These are phyloP conservation scores for Kitagawia praeruptora DNA, from an alignment of 129 eudicot species.

Conservation along the genomic window DNA sequence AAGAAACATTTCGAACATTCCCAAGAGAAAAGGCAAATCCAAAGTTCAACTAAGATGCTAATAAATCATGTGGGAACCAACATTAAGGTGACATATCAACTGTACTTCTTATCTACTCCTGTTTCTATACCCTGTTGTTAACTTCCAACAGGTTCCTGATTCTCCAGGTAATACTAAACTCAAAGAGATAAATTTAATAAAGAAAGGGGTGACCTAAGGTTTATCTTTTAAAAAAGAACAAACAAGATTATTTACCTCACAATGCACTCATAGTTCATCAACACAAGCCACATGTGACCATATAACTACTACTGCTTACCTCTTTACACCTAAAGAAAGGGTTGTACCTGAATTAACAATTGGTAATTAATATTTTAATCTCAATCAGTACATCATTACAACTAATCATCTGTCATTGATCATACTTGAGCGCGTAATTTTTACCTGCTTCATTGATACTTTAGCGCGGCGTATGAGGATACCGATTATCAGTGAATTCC, in stretches of 20 bases:
- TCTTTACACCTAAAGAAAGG: not conserved
- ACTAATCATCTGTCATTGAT: not conserved
- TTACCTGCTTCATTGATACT: not conserved
- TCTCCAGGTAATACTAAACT: not conserved
- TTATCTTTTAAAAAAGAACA: not conserved
- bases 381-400: not conserved
- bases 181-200: not conserved
- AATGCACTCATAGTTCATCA: not conserved
- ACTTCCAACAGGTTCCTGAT: not conserved
- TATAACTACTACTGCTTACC: not conserved
- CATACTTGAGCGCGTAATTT: not conserved
- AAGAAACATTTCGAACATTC: not conserved
- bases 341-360: not conserved
- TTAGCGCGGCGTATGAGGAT: not conserved
- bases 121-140: not conserved
- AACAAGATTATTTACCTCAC: not conserved
- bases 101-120: not conserved
- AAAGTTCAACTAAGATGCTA: not conserved
- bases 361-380: not conserved
- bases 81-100: not conserved
- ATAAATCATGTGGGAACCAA: not conserved
- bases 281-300: conserved; percentile 3
- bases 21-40: not conserved
- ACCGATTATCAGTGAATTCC: no score
- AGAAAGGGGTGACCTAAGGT: not conserved